Percentiles rank a stretch among this genome's conserved stretches.
phyloP scores from a whole-genome alignment of 1,284 basidiomycete species.

The Apiotrichum domesticum region DNA sequence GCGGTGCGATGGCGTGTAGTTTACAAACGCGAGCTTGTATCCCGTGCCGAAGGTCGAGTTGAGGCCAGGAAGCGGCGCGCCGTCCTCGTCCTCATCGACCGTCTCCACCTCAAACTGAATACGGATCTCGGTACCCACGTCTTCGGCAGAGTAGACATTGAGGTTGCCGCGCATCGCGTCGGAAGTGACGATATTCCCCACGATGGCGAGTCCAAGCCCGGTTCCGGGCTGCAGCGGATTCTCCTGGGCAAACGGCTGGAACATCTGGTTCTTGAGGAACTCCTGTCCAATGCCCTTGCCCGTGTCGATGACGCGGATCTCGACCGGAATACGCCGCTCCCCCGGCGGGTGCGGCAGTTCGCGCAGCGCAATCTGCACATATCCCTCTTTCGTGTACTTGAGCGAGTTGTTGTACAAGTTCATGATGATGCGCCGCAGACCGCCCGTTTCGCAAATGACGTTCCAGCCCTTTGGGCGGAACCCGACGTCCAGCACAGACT shows the following conservation, averaged over 20 bases:
- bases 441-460: conserved; percentile 83
- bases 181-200: conserved; percentile 76
- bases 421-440: conserved; percentile 86
- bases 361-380: conserved; percentile 75
- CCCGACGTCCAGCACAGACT: conserved; percentile 78
- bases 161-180: conserved; percentile 77
- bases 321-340: conserved; percentile 64
- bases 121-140: conserved; percentile 86
- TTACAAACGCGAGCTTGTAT: conserved; percentile 62
- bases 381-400: conserved; percentile 88
- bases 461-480: conserved; percentile 64
- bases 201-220: conserved; percentile 92
- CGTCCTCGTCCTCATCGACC: conserved; percentile 9
- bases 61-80: neutral
- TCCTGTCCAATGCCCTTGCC: conserved; percentile 87
- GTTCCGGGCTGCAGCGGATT: conserved; percentile 71
- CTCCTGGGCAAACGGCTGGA: conserved; percentile 90
- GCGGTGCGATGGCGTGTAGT: conserved; percentile 62
- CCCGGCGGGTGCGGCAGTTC: conserved; percentile 59
- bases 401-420: conserved; percentile 92
- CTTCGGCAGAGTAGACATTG: conserved; percentile 58
- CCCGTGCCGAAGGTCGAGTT: conserved; percentile 38
- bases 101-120: conserved; percentile 74
- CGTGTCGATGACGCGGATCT: conserved; percentile 81
- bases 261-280: conserved; percentile 88